phyloP scores from a whole-genome alignment of 352 stramenopile genomes.

The Pythium aristosporum region DNA sequence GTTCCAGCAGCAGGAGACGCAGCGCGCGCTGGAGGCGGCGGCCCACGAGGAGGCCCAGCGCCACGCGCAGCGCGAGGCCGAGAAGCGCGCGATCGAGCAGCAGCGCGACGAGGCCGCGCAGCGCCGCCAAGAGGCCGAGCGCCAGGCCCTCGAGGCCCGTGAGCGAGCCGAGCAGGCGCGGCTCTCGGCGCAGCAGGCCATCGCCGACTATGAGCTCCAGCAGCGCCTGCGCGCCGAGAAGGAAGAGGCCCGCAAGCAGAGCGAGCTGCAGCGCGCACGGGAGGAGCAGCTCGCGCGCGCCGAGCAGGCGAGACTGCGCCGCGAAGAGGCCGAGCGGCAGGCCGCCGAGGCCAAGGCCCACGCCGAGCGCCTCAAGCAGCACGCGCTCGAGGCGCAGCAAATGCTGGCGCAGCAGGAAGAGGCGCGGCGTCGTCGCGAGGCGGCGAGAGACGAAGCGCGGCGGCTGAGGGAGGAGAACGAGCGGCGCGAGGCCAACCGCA shows the following conservation, averaged over 20 bases:
- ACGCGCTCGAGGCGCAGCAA: slow-evolving; percentile 52
- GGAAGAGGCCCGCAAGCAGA: slow-evolving; percentile 58
- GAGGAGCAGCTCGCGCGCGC: slow-evolving; percentile 60
- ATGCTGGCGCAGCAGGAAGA: slow-evolving; percentile 63
- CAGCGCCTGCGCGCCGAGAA: slow-evolving; percentile 57
- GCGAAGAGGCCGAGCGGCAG: slow-evolving; percentile 56
- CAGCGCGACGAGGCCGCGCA: slow-evolving; percentile 47
- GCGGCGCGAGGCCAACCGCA: slow-evolving; percentile 60
- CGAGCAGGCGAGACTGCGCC: slow-evolving; percentile 45
- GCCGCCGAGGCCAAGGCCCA: slow-evolving; percentile 52
- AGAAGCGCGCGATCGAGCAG: slow-evolving; percentile 49
- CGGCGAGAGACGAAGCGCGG: slow-evolving; percentile 47
- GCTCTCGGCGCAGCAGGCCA: slow-evolving; percentile 53
- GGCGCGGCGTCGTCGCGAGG: slow-evolving; percentile 40
- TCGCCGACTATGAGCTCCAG: slow-evolving; percentile 65
- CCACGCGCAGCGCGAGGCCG: slow-evolving; percentile 26
- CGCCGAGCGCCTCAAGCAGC: slow-evolving; percentile 53
- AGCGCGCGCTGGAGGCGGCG: slow-evolving; percentile 37
- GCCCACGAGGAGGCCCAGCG: slow-evolving; percentile 35
- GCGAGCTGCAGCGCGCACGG: slow-evolving; percentile 57
- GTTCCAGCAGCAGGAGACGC: slow-evolving; percentile 52
- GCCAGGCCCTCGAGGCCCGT: slow-evolving; percentile 50
- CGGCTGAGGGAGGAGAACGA: slow-evolving; percentile 58
- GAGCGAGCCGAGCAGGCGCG: slow-evolving; percentile 66
- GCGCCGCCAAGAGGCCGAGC: slow-evolving; percentile 59